These are phyloP conservation scores for Aspergillus awamori DNA, from an alignment of 2,329 filamentous ascomycete genomes.

Conservation along the genomic window DNA sequence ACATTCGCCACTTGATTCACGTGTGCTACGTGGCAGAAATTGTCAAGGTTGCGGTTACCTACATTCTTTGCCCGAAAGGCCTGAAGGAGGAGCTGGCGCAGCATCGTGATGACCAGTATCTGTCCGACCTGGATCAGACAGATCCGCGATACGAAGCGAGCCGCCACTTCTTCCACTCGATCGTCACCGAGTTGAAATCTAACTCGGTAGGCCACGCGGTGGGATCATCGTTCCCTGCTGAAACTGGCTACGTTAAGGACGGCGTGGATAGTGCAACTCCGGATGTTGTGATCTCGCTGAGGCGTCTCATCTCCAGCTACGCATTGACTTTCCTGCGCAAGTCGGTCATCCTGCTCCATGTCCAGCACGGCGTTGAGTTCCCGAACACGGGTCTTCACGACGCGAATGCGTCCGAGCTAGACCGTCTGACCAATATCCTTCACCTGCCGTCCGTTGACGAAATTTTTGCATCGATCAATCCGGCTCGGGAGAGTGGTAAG, in stretches of 20 bases:
- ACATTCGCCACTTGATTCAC: conserved; percentile 77
- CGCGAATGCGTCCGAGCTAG: conserved; percentile 73
- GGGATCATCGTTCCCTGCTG: conserved; percentile 39
- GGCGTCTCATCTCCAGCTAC: conserved; percentile 68
- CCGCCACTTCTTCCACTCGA: conserved; percentile 42
- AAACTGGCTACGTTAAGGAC: conserved; percentile 43
- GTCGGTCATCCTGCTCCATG: conserved; percentile 77
- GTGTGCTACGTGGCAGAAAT: conserved; percentile 91
- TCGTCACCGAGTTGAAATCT: conserved; percentile 40
- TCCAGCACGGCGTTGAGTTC: conserved; percentile 87
- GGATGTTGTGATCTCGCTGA: conserved; percentile 36
- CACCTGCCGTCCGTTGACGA: conserved; percentile 77
- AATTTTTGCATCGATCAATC: conserved; percentile 65
- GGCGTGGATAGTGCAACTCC: conserved; percentile 40
- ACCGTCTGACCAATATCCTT: conserved; percentile 75
- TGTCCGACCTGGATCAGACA: conserved; percentile 31
- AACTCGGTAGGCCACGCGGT: conserved; percentile 41
- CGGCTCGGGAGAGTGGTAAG: conserved; percentile 42
- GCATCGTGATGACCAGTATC: conserved; percentile 32
- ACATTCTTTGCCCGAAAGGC: conserved; percentile 46
- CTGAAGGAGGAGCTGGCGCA: conserved; percentile 39
- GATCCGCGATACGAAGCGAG: conserved; percentile 33
- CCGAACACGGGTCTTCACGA: conserved; percentile 67
- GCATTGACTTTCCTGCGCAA: conserved; percentile 91
- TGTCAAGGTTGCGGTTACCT: conserved; percentile 72